Conservation (phyloP, 2,329 filamentous ascomycete genomes). For the Alternaria incomplexa region DNA sequence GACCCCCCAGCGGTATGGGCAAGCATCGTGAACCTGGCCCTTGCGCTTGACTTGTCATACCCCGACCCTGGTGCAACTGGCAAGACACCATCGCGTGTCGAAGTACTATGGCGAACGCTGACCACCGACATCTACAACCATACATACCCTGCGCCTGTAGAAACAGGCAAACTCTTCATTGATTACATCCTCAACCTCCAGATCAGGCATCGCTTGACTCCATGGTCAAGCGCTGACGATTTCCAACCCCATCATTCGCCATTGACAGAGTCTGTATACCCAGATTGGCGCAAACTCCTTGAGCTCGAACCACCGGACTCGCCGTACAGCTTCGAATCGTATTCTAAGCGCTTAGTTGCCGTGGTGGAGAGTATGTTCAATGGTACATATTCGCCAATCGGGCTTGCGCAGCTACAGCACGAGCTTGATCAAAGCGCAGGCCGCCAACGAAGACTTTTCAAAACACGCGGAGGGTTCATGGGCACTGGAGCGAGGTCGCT, state of each 20-base stretch:
- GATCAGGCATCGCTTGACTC: constrained; percentile 32
- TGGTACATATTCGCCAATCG: constrained; percentile 36
- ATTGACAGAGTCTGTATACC: constrained; percentile 31
- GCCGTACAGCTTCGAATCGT: constrained; percentile 18
- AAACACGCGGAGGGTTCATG: constrained; percentile 22
- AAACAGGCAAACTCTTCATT: constrained; percentile 28
- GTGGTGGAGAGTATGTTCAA: constrained; percentile 36
- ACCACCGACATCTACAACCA: constrained; percentile 33
- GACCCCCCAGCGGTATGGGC: neutral
- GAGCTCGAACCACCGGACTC: constrained; percentile 25
- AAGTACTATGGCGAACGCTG: constrained; percentile 32
- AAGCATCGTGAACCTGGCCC: constrained; percentile 18
- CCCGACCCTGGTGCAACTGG: constrained; percentile 8
- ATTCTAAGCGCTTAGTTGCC: constrained; percentile 23
- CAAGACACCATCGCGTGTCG: constrained; percentile 21
- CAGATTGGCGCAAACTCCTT: constrained; percentile 34
- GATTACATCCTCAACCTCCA: constrained; percentile 38
- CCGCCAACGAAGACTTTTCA: constrained; percentile 30
- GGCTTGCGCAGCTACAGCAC: constrained; percentile 33
- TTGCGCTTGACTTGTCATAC: constrained; percentile 26
- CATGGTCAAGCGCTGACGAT: constrained; percentile 32
- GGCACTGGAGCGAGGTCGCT: constrained; percentile 32
- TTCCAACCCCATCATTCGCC: constrained; percentile 37
- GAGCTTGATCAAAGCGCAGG: constrained; percentile 33
- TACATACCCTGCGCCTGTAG: constrained; percentile 22